Evolutionary conservation across 1,284 basidiomycete genomes (phyloP), one percentile per base, ranked within the genome.

Genomic region (Ceratobasidium theobromae): DNA sequence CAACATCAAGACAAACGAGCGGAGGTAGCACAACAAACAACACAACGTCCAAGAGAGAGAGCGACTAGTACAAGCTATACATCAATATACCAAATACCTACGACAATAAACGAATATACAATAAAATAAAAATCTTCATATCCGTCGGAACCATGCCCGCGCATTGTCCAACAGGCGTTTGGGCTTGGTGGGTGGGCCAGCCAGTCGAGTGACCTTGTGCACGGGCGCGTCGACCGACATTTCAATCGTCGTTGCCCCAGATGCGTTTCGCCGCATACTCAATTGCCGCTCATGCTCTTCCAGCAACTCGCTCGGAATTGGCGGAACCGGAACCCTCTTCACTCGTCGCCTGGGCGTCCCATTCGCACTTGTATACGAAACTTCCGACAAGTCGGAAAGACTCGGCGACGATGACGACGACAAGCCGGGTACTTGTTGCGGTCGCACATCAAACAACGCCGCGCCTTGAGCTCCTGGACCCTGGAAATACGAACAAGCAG

Each of bases 241-340:
- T 38, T 18, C 33, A 43, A n/a, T 27, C 28, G 4, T 51, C 33
- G 14, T 27, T 27, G 25, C 35, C 9, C 32, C 55, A 2, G 43
- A 35, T 28, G 46, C 33, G 12, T 33, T 21, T 8, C 46, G 21
- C 48, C 52, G 51, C 25, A 41, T 14, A 18, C 18, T 28, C 3
- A 64, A 8, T 38, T 64, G 60, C 11, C 60, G 60, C 38, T 64
- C 25, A 38, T 64, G 60, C 60, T 64, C 60, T 28, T 64, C 48
- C 12, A 64, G 49, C 14, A 64, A 23, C 60, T 64, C 60, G 25
- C 21, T 25, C 3, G 60, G 60, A n/a, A 64, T 64, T n/a, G 60
- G 60, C 4, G 60, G 60, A 12, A 64, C 60, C 1, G 60, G 60
- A 4, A 64, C 60, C 14, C 60, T 46, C 35, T 64, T 64, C 5